Evolutionary conservation across 345 rosid genomes (phyloP).

Genomic region (Streptanthus diversifolius): DNA sequence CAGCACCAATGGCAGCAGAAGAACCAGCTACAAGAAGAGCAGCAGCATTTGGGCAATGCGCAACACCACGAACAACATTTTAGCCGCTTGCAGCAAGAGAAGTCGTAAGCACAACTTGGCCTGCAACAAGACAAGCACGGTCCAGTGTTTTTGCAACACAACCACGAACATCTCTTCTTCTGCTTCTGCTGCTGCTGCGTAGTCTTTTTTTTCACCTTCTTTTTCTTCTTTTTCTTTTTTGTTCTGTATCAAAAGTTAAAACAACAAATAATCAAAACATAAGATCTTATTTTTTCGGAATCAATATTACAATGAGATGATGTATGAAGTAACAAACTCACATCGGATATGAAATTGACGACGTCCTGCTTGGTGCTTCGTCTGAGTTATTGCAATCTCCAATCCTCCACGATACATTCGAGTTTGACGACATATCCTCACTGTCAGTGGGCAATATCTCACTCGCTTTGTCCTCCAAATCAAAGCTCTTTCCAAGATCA

Average conservation of each 20-base stretch:
- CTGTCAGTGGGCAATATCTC: background rate
- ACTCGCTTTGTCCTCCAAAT: constrained; percentile 11
- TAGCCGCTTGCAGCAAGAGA: constrained; percentile 28
- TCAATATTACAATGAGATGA: background rate
- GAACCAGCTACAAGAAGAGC: constrained; percentile 24
- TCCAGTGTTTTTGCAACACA: constrained; percentile 26
- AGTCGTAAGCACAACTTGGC: constrained; percentile 16
- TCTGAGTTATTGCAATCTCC: constrained; percentile 27
- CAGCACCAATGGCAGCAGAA: constrained; percentile 26
- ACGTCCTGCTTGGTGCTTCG: constrained; percentile 17
- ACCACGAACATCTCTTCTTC: constrained; percentile 35
- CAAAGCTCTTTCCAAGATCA: constrained; percentile 32
- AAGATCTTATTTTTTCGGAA: background rate
- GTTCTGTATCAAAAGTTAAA: constrained; percentile 26
- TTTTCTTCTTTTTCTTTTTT: constrained; percentile 21
- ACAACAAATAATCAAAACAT: background rate
- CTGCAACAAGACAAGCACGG: constrained; percentile 26
- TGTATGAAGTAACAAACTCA: constrained; percentile 13
- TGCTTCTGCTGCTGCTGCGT: constrained; percentile 22
- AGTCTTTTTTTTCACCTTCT: constrained; percentile 21
- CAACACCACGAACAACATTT: constrained; percentile 24
- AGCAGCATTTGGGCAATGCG: constrained; percentile 2
- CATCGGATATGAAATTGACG: constrained; percentile 28
- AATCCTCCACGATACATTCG: constrained; percentile 28
- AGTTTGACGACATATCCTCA: constrained; percentile 29